Base-by-base conservation (phyloP, 1,139 yeast species). In the Sugiyamaella castrensis region DNA sequence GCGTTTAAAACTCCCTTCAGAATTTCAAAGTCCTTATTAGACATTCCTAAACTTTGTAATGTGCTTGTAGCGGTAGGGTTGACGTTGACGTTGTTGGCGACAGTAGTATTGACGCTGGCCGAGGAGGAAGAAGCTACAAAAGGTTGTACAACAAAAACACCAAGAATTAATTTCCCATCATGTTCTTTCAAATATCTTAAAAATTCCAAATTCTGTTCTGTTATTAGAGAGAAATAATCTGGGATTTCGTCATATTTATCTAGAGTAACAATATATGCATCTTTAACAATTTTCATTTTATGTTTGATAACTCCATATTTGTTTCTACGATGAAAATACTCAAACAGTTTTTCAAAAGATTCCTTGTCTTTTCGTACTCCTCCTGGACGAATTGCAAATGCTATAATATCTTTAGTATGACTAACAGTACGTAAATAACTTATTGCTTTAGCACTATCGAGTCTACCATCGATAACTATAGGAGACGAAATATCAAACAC, bases 241-340 rank as follows among this genome's bases (percentile, higher is more conserved):
- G 54, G 59, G 26, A 51, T 57, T 59, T n/a, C 34, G 10, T 48
- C 50, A 8, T 31, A 48, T 56, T 6, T 48, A 8, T 59, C 53
- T 19, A 80, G 56, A 1, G 87, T 75, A 31, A 84, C 64, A 41
- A 86, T 56, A 64, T 85, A 86, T 1, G 82, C 74, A 62, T 85
- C 94, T 60, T 84, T 84, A 31, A 83, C 82, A 55, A 74, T 72
- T 77, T 54, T 48, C 53, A 79, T 53, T 65, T 71, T 50, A 16
- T 72, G 74, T 33, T 78, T 73, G 40, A 85, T 69, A 15, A 84
- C 92, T 0, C 91, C 94, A 44, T 75, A 80, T 60, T 82, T 81
- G 40, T 66, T 63, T 40, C 78, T 71, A 3, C 69, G 59, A 36
- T 68, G 60, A 56, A 83, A 76, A 62, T 83, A 83, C 29, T 75